A percentile compares a stretch with the other conserved stretches of the same genome.
Conservation (phyloP, 2,329 filamentous ascomycete species). For the Penicillium occitanis region DNA sequence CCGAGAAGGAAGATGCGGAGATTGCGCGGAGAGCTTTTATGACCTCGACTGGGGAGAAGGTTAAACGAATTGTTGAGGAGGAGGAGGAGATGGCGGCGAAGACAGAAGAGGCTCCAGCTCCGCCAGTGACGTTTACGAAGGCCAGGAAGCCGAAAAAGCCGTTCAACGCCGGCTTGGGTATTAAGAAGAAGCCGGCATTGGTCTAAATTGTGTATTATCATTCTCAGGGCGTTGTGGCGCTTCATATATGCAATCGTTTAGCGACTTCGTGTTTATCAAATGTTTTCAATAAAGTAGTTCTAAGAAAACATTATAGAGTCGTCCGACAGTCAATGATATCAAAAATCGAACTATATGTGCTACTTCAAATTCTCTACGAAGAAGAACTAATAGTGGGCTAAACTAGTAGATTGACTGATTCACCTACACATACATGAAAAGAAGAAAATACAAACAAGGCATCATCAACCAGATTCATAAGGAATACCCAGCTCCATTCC, state of each 20-base stretch:
- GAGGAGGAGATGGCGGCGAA: constrained; percentile 38
- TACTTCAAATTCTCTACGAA: no score
- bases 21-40: constrained; percentile 76
- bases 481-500: constrained; percentile 18
- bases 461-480: constrained; percentile 16
- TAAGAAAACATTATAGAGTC: no score
- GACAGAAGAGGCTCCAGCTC: constrained; percentile 28
- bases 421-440: constrained; percentile 3
- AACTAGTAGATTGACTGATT: constrained; percentile 1
- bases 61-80: constrained; percentile 54
- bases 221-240: neutral
- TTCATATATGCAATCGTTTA: neutral
- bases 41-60: constrained; percentile 57
- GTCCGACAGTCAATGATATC: no score
- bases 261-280: neutral
- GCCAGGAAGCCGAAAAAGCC: constrained; percentile 87
- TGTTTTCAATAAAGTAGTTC: neutral
- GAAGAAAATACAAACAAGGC: constrained; percentile 20
- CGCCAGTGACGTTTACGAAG: constrained; percentile 67
- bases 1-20: constrained; percentile 81
- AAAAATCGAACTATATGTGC: neutral
- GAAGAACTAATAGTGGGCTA: neutral
- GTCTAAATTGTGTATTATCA: constrained; percentile 2
- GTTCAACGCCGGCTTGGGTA: constrained; percentile 69
- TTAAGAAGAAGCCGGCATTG: constrained; percentile 70